Conservation (phyloP, 441 rosid genomes). For the Brassica balearica region DNA sequence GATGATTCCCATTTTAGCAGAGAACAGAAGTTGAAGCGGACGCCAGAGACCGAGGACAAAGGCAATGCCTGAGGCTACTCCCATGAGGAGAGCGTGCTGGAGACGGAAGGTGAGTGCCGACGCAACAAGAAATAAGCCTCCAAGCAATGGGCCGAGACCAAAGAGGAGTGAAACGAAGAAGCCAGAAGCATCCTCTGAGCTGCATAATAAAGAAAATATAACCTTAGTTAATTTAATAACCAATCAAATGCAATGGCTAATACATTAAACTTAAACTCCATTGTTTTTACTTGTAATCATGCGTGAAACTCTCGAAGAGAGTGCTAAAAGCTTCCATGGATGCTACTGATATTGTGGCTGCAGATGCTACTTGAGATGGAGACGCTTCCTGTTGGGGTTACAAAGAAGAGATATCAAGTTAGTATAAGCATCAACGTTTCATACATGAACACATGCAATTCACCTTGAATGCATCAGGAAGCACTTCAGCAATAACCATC, state of each 20-base stretch:
- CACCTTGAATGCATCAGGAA: slow-evolving; percentile 99
- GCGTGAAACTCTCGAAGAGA: slow-evolving; percentile 78
- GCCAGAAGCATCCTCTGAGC: slow-evolving; percentile 98
- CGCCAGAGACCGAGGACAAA: slow-evolving; percentile 93
- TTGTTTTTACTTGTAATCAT: slow-evolving; percentile 83
- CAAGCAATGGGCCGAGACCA: slow-evolving; percentile 96
- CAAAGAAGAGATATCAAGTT: slow-evolving; percentile 12
- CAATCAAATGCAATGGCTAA: slow-evolving; percentile 7
- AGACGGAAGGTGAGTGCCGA: slow-evolving; percentile 78
- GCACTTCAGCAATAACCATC: slow-evolving; percentile 99
- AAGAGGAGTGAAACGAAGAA: slow-evolving; percentile 94
- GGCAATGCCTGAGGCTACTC: slow-evolving; percentile 93
- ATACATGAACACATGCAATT: slow-evolving; percentile 8
- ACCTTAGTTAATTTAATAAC: slow-evolving; percentile 25
- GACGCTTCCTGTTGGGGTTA: slow-evolving; percentile 77
- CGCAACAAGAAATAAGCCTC: slow-evolving; percentile 74
- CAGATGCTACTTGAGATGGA: slow-evolving; percentile 91
- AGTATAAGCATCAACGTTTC: background rate
- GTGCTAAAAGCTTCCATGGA: slow-evolving; percentile 96
- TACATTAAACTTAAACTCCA: background rate
- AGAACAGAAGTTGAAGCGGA: slow-evolving; percentile 77
- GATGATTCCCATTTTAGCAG: slow-evolving; percentile 80
- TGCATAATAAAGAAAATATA: slow-evolving; percentile 49
- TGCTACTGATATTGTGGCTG: slow-evolving; percentile 94
- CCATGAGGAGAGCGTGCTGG: slow-evolving; percentile 95